Evolutionary conservation across 306 rosid species (phyloP), one percentile per base, ranked within the genome.

Genomic region (Pterocarpus macrocarpus): DNA sequence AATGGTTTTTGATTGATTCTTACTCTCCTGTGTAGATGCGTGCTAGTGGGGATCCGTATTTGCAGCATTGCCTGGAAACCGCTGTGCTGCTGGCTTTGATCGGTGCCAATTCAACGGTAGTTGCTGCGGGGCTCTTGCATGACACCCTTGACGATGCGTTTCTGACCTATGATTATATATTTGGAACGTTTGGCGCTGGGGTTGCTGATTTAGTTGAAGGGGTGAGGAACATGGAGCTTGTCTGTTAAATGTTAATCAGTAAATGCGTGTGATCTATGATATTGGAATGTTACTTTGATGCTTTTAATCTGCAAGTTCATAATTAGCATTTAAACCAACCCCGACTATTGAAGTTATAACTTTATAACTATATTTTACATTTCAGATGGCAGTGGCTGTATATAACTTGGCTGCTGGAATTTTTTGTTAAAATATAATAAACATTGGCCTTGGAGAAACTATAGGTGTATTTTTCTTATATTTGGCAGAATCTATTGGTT

Each of bases 51-150:
- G 97, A 92, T 90, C 99, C 94, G 0, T 96, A 96, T 88, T 85
- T 96, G 92, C 92, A 85, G 75, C 99, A 96, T 89, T 96, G 99
- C 81, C 88, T 96, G 77, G 98, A 96, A 80, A 96, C 99, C 1
- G 98, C 99, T 62, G 91, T 87, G 86, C 76, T 92, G 85, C 97
- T 96, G 9, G 99, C 99, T 12, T 75, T 88, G 86, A 90, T 96
- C 32, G 99, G 98, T 64, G 98, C 97, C 28, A 92, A 92, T 92
- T 87, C 97, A 0, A 90, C 97, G 32, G 92, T 96, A 41, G 97
- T 96, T 83, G 98, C 98, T 68, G 98, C 97, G 15, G 99, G 99
- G 86, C 99, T 96, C 65, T 89, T 96, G 82, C 99, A 93, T 71
- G 99, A 96, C 82, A 88, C 98, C 12, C 91, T 96, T 81, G 98